Conservation (phyloP, 1,284 basidiomycete species). For the Puccinia triticina region DNA sequence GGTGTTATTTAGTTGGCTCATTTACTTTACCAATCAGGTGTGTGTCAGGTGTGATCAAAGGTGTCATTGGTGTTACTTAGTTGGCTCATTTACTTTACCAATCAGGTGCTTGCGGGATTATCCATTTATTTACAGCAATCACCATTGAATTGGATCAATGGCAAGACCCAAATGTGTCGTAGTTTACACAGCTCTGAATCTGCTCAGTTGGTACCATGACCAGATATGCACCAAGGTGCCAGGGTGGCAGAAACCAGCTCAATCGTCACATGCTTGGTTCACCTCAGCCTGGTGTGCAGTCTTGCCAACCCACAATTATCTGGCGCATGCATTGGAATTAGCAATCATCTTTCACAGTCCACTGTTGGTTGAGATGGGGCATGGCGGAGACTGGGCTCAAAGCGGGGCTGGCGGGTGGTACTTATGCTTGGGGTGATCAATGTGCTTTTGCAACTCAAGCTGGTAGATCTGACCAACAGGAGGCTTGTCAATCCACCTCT, state of each 20-base stretch:
- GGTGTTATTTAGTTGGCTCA: no score
- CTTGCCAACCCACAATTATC: slow-evolving; percentile 72
- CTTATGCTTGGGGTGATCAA: slow-evolving; percentile 61
- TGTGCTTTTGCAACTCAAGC: slow-evolving; percentile 58
- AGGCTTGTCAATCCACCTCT: slow-evolving; percentile 59
- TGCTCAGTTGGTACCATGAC: slow-evolving; percentile 63
- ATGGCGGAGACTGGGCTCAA: slow-evolving; percentile 63
- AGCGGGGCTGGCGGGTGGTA: slow-evolving; percentile 60
- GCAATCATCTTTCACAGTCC: slow-evolving; percentile 77
- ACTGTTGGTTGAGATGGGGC: slow-evolving; percentile 83
- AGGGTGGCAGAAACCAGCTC: slow-evolving; percentile 55
- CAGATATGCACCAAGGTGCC: slow-evolving; percentile 59
- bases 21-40: no score
- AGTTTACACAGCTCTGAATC: slow-evolving; percentile 61
- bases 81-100: no score
- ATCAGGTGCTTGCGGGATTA: no score
- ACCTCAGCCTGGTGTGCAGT: slow-evolving; percentile 78
- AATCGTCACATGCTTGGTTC: slow-evolving; percentile 65
- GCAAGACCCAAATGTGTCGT: no score
- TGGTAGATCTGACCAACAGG: slow-evolving; percentile 60
- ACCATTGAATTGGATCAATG: no score
- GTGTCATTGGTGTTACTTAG: no score
- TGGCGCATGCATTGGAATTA: slow-evolving; percentile 70
- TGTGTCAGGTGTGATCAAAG: no score
- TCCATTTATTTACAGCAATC: no score